Evolutionary conservation across 78 protist species (phyloP).

Genomic region (Speleostelium caveatum): DNA sequence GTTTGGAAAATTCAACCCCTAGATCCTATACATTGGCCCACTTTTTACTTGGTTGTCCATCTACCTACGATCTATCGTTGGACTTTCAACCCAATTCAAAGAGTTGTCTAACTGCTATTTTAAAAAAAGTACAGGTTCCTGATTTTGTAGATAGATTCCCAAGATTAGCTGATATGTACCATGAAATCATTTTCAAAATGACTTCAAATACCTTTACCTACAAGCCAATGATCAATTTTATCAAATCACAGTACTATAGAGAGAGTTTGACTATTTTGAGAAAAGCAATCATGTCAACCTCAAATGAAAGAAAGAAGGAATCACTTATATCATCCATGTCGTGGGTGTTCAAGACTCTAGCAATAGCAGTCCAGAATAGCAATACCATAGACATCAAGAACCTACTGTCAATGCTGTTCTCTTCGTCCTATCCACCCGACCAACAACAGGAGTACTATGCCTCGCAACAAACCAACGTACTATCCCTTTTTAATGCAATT

Average conservation of each 20-base stretch:
- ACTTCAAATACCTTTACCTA: constrained; percentile 9
- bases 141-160: constrained; percentile 39
- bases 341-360: constrained; percentile 41
- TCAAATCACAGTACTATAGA: background rate
- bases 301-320: constrained; percentile 9
- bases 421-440: no score
- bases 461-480: no score
- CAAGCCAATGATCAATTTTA: constrained; percentile 41
- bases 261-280: background rate
- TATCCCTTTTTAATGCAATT: constrained; percentile 40
- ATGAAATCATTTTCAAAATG: constrained; percentile 55
- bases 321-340: constrained; percentile 28
- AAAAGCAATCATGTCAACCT: background rate
- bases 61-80: constrained; percentile 5
- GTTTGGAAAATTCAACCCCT: background rate
- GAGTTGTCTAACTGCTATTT: constrained; percentile 33
- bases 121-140: background rate
- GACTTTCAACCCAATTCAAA: constrained; percentile 24
- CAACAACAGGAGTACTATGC: no score
- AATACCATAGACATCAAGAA: constrained; percentile 17
- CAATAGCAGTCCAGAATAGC: constrained; percentile 24
- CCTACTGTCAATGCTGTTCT: background rate
- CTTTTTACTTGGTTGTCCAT: constrained; percentile 55
- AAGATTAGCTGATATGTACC: constrained; percentile 39
- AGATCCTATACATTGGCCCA: constrained; percentile 50